A percentile compares a stretch with the other conserved stretches of the same genome.
phyloP scores from a whole-genome alignment of 148 eudicot genomes.

The Diospyros lotus region DNA sequence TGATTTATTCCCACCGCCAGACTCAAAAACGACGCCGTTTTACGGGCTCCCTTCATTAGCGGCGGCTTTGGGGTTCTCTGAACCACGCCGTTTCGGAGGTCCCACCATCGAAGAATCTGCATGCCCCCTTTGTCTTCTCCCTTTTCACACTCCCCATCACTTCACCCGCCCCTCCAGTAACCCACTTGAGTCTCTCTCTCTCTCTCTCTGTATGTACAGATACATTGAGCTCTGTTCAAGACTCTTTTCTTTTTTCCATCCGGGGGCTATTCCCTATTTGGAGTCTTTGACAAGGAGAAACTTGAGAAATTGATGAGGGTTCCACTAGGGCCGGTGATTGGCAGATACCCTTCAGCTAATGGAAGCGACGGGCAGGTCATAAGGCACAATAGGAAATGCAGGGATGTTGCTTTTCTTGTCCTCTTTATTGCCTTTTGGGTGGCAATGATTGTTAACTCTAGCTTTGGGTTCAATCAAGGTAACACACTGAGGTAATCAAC shows the following conservation, averaged over 20 bases:
- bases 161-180: neutral
- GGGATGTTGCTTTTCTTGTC: constrained; percentile 40
- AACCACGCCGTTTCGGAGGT: neutral
- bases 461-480: constrained; percentile 53
- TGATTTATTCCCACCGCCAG: too few relatives aligned
- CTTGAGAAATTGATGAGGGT: constrained; percentile 17
- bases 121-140: neutral
- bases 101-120: neutral
- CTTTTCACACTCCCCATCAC: neutral
- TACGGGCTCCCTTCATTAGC: neutral
- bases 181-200: neutral
- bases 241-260: too few relatives aligned
- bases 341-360: constrained; percentile 33
- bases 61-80: neutral
- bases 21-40: neutral
- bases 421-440: constrained; percentile 53
- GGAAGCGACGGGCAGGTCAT: constrained; percentile 43
- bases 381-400: constrained; percentile 43
- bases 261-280: neutral
- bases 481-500: constrained; percentile 40
- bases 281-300: neutral
- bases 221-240: neutral
- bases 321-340: constrained; percentile 37
- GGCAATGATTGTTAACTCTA: constrained; percentile 52
- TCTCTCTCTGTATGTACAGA: neutral